Evolutionary conservation across 495 filamentous ascomycete genomes (phyloP).

Genomic region (Thozetella sp.): DNA sequence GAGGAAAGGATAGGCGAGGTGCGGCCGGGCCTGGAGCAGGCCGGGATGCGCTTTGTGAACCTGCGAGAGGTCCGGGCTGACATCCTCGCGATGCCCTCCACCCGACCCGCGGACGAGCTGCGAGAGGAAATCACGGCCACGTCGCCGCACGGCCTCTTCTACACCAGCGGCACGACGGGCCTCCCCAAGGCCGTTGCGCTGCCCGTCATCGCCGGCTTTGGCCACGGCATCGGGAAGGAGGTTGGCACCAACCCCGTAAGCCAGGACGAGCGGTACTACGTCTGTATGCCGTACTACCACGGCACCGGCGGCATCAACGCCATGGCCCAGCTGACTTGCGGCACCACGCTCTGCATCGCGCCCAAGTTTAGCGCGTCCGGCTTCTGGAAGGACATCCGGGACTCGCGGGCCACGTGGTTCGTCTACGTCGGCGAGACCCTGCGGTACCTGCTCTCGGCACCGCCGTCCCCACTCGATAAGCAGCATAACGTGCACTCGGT

Average conservation of each 20-base stretch:
- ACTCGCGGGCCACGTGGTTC: conserved; percentile 68
- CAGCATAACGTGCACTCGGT: conserved; percentile 68
- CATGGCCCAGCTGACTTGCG: conserved; percentile 55
- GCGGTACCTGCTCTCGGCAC: conserved; percentile 72
- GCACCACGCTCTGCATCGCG: conserved; percentile 66
- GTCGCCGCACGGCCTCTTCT: conserved; percentile 64
- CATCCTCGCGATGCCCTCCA: conserved; percentile 49
- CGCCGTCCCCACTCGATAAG: conserved; percentile 63
- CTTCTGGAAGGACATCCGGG: conserved; percentile 78
- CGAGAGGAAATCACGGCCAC: conserved; percentile 43
- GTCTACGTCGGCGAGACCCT: conserved; percentile 85
- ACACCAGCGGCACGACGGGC: conserved; percentile 64
- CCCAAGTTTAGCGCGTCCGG: conserved; percentile 68
- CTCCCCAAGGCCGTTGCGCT: conserved; percentile 53
- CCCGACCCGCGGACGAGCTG: conserved; percentile 50
- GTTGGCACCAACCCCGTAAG: conserved; percentile 12
- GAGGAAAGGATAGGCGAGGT: conserved; percentile 57
- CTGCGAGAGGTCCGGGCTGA: conserved; percentile 45
- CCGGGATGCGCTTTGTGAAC: conserved; percentile 55
- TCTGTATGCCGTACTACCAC: conserved; percentile 83
- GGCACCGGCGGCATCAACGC: conserved; percentile 66
- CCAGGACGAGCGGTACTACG: conserved; percentile 36
- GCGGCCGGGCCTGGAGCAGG: conserved; percentile 41
- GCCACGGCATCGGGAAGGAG: conserved; percentile 21
- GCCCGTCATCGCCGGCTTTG: conserved; percentile 40